phyloP scores from a whole-genome alignment of 2,329 filamentous ascomycete species.

The Cucurbitaria berberidis region DNA sequence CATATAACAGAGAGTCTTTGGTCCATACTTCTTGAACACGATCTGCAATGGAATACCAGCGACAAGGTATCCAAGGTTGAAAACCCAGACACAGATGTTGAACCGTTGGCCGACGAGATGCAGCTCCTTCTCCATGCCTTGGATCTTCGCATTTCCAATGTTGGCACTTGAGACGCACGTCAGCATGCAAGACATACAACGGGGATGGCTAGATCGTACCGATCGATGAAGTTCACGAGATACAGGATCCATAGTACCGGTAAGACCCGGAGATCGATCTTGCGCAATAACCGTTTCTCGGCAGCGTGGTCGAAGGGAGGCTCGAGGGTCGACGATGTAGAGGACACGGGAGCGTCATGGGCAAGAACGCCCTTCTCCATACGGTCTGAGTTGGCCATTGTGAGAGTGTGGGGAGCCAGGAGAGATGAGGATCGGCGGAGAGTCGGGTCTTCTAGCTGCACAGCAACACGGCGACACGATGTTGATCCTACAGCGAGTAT shows the following conservation, averaged over 20 bases:
- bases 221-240: slow-evolving; percentile 43
- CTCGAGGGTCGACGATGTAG: slow-evolving; percentile 7
- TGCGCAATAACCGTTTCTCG: slow-evolving; percentile 35
- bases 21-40: slow-evolving; percentile 43
- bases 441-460: neutral
- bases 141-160: slow-evolving; percentile 46
- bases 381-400: slow-evolving; percentile 6
- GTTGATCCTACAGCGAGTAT: neutral
- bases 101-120: slow-evolving; percentile 44
- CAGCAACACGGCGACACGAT: neutral
- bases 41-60: slow-evolving; percentile 45
- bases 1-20: slow-evolving; percentile 42
- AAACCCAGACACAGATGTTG: slow-evolving; percentile 48
- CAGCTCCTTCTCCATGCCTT: slow-evolving; percentile 45
- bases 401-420: neutral
- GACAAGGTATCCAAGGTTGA: slow-evolving; percentile 47
- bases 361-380: slow-evolving; percentile 18
- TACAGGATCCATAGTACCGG: slow-evolving; percentile 44
- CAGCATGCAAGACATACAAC: neutral
- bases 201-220: slow-evolving; percentile 10
- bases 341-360: slow-evolving; percentile 10
- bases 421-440: neutral
- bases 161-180: slow-evolving; percentile 19
- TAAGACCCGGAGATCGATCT: slow-evolving; percentile 39
- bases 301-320: slow-evolving; percentile 30